A percentile compares a stretch with the other conserved stretches of the same genome.
phyloP scores from a whole-genome alignment of 257 asterid species.

The Salvia rosmarinus region DNA sequence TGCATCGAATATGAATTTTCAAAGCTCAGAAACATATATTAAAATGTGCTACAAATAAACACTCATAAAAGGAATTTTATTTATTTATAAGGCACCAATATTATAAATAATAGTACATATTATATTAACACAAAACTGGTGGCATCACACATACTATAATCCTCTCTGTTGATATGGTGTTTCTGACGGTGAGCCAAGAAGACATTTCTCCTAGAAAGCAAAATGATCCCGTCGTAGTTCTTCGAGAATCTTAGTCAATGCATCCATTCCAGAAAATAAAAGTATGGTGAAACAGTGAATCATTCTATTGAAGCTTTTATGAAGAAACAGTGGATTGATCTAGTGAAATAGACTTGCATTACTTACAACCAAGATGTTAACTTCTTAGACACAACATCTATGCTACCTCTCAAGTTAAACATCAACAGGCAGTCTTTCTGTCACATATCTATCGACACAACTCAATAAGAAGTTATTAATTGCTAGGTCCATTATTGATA shows the following conservation, averaged over 20 bases:
- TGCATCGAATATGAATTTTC: slow-evolving; percentile 5
- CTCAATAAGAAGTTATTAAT: slow-evolving; percentile 1
- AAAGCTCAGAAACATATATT: slow-evolving; percentile 14
- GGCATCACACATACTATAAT: neutral
- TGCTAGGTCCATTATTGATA: slow-evolving; percentile 26
- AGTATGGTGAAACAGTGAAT: slow-evolving; percentile 8
- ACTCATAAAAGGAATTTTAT: neutral
- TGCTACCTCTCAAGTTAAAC: slow-evolving; percentile 15
- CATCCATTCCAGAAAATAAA: neutral
- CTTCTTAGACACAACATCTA: neutral
- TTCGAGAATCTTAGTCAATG: neutral
- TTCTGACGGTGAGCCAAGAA: neutral
- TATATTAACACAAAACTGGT: slow-evolving; percentile 11
- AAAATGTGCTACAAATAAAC: slow-evolving; percentile 3
- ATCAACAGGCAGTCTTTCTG: slow-evolving; percentile 1
- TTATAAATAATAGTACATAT: slow-evolving; percentile 7
- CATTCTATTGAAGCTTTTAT: neutral
- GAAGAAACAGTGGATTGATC: neutral
- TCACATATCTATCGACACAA: slow-evolving; percentile 22
- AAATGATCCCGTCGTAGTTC: neutral
- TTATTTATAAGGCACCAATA: neutral
- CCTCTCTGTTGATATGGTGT: neutral
- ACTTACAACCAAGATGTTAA: slow-evolving; percentile 18
- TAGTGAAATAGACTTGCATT: neutral
- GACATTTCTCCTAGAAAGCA: slow-evolving; percentile 2